Evolutionary conservation across 2,329 filamentous ascomycete species (phyloP).

Genomic region (Raffaelea arxii): DNA sequence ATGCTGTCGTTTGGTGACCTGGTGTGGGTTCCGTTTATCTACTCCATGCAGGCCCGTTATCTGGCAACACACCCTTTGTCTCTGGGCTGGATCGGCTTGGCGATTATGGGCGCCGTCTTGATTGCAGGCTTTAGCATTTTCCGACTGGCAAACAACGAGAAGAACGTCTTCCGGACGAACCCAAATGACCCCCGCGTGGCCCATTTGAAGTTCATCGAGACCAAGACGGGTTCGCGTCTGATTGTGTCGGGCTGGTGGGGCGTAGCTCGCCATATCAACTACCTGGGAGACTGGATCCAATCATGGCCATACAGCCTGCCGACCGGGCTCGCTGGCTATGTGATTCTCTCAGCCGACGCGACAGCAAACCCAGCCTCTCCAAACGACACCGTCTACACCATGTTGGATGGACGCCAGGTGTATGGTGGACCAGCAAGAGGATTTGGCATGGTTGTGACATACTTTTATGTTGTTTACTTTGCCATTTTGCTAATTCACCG

Average conservation of each 20-base stretch:
- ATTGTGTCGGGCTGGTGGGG: constrained; percentile 92
- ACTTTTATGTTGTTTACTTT: constrained; percentile 94
- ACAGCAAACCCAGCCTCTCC: constrained; percentile 36
- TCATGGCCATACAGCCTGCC: constrained; percentile 84
- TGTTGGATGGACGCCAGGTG: constrained; percentile 52
- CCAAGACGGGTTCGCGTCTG: constrained; percentile 69
- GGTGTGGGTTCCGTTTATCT: constrained; percentile 86
- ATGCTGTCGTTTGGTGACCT: constrained; percentile 93
- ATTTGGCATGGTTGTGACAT: constrained; percentile 81
- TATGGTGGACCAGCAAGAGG: constrained; percentile 65
- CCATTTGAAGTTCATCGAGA: constrained; percentile 80
- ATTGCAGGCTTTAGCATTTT: constrained; percentile 78
- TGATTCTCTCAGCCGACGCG: constrained; percentile 50
- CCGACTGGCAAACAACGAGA: constrained; percentile 87
- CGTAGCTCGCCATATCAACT: constrained; percentile 85
- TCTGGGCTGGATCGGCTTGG: constrained; percentile 60
- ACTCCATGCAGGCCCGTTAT: constrained; percentile 76
- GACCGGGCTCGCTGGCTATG: constrained; percentile 74
- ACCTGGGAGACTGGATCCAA: constrained; percentile 91
- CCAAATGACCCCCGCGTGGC: constrained; percentile 69
- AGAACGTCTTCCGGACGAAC: constrained; percentile 87
- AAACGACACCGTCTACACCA: constrained; percentile 37
- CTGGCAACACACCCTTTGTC: constrained; percentile 70
- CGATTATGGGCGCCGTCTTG: constrained; percentile 57
- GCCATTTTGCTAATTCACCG: constrained; percentile 77